Conservation (phyloP, 2,329 filamentous ascomycete species). For the Botrytis fragariae region DNA sequence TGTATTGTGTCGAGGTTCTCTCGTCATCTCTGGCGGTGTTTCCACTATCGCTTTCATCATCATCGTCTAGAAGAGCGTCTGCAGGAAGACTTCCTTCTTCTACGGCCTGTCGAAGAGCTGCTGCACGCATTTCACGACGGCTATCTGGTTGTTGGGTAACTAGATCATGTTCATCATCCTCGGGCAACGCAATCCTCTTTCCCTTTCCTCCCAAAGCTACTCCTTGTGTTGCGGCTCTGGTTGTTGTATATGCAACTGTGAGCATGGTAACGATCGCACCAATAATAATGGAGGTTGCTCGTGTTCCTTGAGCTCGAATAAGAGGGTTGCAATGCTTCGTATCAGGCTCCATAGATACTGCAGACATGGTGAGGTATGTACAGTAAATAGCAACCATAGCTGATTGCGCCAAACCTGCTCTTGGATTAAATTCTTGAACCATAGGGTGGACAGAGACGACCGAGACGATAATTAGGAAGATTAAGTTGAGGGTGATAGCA, state of each 20-base stretch:
- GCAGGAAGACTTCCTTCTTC: slow-evolving; percentile 90
- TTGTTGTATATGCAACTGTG: slow-evolving; percentile 96
- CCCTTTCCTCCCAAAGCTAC: slow-evolving; percentile 67
- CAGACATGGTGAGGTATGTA: slow-evolving; percentile 97
- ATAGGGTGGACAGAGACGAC: slow-evolving; percentile 84
- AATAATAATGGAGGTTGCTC: slow-evolving; percentile 86
- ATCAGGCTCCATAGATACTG: slow-evolving; percentile 97
- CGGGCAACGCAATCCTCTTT: slow-evolving; percentile 58
- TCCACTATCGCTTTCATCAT: slow-evolving; percentile 59
- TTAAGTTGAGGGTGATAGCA: slow-evolving; percentile 88
- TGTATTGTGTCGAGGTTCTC: slow-evolving; percentile 86
- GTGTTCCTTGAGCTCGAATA: slow-evolving; percentile 77
- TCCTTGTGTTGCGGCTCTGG: slow-evolving; percentile 88
- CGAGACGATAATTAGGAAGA: slow-evolving; percentile 78
- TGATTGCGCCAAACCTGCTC: slow-evolving; percentile 92
- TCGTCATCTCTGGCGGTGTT: slow-evolving; percentile 80
- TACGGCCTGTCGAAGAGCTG: slow-evolving; percentile 86
- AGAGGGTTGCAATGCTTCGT: slow-evolving; percentile 93
- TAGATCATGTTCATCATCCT: slow-evolving; percentile 81
- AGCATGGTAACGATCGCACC: slow-evolving; percentile 95
- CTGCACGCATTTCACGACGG: slow-evolving; percentile 87
- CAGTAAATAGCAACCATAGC: slow-evolving; percentile 98
- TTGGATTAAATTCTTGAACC: slow-evolving; percentile 88
- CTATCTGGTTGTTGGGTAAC: slow-evolving; percentile 78
- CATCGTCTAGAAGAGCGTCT: slow-evolving; percentile 75